Evolutionary conservation across 2,329 filamentous ascomycete species (phyloP), one percentile per base, ranked within the genome.

Genomic region (Pseudogymnoascus sp.): DNA sequence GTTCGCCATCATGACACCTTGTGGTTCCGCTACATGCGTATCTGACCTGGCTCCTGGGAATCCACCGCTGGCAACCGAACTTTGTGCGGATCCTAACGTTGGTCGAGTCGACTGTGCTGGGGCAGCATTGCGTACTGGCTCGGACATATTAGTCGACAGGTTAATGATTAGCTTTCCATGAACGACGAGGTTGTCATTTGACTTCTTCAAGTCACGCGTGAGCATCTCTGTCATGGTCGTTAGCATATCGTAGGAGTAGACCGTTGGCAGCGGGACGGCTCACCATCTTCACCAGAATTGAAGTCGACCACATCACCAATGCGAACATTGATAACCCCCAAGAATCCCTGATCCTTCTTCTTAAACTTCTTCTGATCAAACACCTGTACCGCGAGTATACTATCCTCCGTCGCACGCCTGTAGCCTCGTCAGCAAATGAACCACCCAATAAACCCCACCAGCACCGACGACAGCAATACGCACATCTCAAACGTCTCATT

Each of bases 311-410:
- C 89, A 81, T 96, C 93, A 71, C 95, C 95, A 69, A 99, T 89
- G 64, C 93, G 89, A 71, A 99, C 89, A 75, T 99, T 99, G 73
- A 99, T 97, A 62, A 99, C 95, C 64, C 95, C 95, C 5, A 99
- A 82, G 74, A 99, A 99, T 7, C 95, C 95, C 76, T 99, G 95
- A 71, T 99, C 95, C 91, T 97, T 99, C 86, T 99, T 99, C 83
- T 99, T 99, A 81, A 99, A 99, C 80, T 99, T 99, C 82, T 97
- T 97, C 78, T 99, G 95, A 77, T 99, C 95, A 75, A 99, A 99
- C 63, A 99, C 96, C 75, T 99, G 95, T 56, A 99, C 93, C 6
- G 95, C 95, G 59, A 99, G 83, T 73, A 99, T 97, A 76, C 93
- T 96, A 73, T 96, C 93, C 75, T 99, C 95, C 66, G 89, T 95